A percentile compares a stretch with the other conserved stretches of the same genome.
Conservation (phyloP, 148 eudicot genomes). For the Camellia japonica region DNA sequence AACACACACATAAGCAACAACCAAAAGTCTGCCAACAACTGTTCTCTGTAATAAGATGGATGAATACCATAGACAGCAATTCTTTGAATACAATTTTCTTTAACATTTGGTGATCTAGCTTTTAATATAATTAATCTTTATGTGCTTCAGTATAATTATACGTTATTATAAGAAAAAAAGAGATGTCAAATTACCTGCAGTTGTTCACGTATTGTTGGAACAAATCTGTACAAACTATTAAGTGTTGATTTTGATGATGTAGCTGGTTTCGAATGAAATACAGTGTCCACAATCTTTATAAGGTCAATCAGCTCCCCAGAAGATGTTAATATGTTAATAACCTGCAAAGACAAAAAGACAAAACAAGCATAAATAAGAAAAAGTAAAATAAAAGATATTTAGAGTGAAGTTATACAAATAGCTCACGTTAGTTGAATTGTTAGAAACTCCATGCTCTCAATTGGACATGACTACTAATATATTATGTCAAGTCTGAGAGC, state of each 20-base stretch:
- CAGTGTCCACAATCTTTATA: conserved; percentile 65
- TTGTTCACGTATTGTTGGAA: conserved; percentile 73
- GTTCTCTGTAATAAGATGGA: too few species aligned
- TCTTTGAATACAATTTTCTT: too few species aligned
- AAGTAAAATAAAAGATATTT: not conserved
- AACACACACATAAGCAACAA: too few species aligned
- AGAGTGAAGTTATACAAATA: not conserved
- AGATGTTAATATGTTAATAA: conserved; percentile 63
- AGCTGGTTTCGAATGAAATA: conserved; percentile 55
- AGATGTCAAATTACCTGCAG: conserved; percentile 56
- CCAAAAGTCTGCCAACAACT: too few species aligned
- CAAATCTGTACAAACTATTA: conserved; percentile 49
- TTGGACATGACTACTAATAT: not conserved
- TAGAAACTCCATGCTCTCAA: not conserved
- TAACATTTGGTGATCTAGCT: too few species aligned
- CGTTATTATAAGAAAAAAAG: not conserved
- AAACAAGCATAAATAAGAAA: not conserved
- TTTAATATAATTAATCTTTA: too few species aligned
- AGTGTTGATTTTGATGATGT: conserved; percentile 51
- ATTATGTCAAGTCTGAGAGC: too few species aligned
- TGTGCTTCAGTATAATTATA: not conserved
- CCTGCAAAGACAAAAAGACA: conserved; percentile 40
- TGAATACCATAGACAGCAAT: too few species aligned
- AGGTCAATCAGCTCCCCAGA: conserved; percentile 65
- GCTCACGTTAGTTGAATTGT: not conserved